These are phyloP conservation scores for Trametes sanguinea DNA, from an alignment of 768 basidiomycete species.

Conservation along the genomic window DNA sequence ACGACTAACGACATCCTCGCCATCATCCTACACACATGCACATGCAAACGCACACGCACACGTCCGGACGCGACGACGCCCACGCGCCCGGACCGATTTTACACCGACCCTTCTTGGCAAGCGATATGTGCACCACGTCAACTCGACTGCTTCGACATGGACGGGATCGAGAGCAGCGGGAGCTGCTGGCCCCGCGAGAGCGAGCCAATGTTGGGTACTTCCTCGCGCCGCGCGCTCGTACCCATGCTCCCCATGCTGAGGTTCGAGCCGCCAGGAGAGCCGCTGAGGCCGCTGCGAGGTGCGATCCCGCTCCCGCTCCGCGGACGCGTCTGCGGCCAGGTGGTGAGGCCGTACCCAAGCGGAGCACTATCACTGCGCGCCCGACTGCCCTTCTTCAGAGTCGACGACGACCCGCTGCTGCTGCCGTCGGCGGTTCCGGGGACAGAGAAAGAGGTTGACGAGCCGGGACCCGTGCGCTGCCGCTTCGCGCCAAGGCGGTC, in stretches of 20 bases:
- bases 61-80: too few relatives aligned
- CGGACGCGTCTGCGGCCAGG: slow-evolving; percentile 38
- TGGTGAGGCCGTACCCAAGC: slow-evolving; percentile 50
- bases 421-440: slow-evolving; percentile 18
- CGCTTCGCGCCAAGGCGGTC: slow-evolving; percentile 47
- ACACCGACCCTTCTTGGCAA: background rate
- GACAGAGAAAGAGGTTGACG: slow-evolving; percentile 12
- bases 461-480: slow-evolving; percentile 44
- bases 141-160: slow-evolving; percentile 25
- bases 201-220: slow-evolving; percentile 31
- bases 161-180: slow-evolving; percentile 31
- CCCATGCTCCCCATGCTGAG: slow-evolving; percentile 7
- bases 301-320: slow-evolving; percentile 41
- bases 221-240: slow-evolving; percentile 18
- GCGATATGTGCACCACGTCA: slow-evolving; percentile 4
- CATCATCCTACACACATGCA: slow-evolving; percentile 4
- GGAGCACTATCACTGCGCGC: slow-evolving; percentile 72
- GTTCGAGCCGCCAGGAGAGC: slow-evolving; percentile 8
- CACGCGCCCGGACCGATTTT: background rate
- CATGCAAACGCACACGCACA: background rate
- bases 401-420: slow-evolving; percentile 1
- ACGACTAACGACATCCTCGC: background rate
- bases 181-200: slow-evolving; percentile 23
- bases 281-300: slow-evolving; percentile 13
- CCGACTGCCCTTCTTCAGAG: slow-evolving; percentile 37